These are phyloP conservation scores for Penicillium nordicum DNA, from an alignment of 2,329 filamentous ascomycete species.

Conservation along the genomic window DNA sequence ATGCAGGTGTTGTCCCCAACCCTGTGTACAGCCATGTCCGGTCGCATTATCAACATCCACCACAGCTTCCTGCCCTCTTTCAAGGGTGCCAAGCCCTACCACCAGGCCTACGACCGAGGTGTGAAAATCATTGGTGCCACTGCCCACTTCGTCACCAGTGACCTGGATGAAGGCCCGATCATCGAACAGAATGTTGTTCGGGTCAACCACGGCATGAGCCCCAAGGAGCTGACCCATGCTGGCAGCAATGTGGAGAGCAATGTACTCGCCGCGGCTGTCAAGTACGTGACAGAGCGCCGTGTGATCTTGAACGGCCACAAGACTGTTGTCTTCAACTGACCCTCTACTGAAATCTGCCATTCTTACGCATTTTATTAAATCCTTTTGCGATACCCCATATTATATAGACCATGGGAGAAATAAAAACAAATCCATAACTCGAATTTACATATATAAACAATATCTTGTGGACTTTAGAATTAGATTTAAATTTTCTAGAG, in stretches of 20 bases:
- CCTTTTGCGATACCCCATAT: not conserved
- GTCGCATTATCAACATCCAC: slow-evolving; percentile 89
- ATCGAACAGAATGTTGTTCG: slow-evolving; percentile 79
- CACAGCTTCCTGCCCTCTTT: slow-evolving; percentile 82
- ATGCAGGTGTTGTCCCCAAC: slow-evolving; percentile 80
- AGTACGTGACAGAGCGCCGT: slow-evolving; percentile 75
- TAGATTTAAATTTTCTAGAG: too few species aligned
- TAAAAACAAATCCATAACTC: not conserved
- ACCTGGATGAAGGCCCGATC: slow-evolving; percentile 81
- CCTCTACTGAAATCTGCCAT: not conserved
- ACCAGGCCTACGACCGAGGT: slow-evolving; percentile 80
- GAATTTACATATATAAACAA: not conserved
- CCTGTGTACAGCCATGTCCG: slow-evolving; percentile 74
- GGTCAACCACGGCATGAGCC: slow-evolving; percentile 72
- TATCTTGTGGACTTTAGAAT: not conserved
- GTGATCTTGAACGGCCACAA: slow-evolving; percentile 76
- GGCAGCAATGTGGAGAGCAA: slow-evolving; percentile 82
- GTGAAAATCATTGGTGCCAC: slow-evolving; percentile 88
- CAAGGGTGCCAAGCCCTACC: slow-evolving; percentile 85
- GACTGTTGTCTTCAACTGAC: slow-evolving; percentile 69
- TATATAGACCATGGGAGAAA: not conserved
- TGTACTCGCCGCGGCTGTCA: slow-evolving; percentile 74
- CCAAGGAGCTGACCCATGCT: slow-evolving; percentile 73
- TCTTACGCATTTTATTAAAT: too few species aligned
- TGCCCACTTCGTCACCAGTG: slow-evolving; percentile 80